Evolutionary conservation across 306 rosid genomes (phyloP), one percentile per base, ranked within the genome.

Genomic region (Acacia acuminata): DNA sequence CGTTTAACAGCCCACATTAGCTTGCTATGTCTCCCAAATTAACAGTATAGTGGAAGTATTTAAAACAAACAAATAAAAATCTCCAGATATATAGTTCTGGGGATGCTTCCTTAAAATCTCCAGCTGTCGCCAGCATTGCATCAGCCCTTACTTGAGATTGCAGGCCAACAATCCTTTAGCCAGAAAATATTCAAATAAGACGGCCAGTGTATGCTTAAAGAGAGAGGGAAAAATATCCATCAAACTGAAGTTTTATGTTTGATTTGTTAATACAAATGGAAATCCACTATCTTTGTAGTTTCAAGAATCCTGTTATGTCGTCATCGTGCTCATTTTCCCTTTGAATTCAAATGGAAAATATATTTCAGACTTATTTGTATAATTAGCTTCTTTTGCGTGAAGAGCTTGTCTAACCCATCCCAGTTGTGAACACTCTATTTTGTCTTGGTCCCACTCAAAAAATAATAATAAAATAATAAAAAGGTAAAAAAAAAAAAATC

Each of bases 221-320:
- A 8, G 7, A 34, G 7, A n/a, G 10, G 20, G 4, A 38, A 10
- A 10, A 3, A 68, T 16, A 20, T 20, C 73, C 47, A 38, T 20
- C 27, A 48, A 40, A 38, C 4, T 24, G 15, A 58, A n/a, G 65
- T 68, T 68, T 34, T 19, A 6, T 36, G 9, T 40, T 69, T 69
- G 19, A 69, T 69, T n/a, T 42, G 7, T 42, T 40, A 1, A 3
- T 11, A 22, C 24, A 9, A 11, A 63, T 13, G 40, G 17, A 20
- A 63, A 12, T 27, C 69, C 40, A 13, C 40, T 5, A 5, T 27
- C 16, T n/a, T 27, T 81, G 65, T 74, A 53, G 73, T 78, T 81
- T 81, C 79, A 63, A 44, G 82, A 71, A 69, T 71, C 79, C 79
- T 84, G 85, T 60, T 19, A 69, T 40, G 27, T 20, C 42, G 50